phyloP scores from a whole-genome alignment of 2,329 filamentous ascomycete genomes.

The Apiospora pterosperma region DNA sequence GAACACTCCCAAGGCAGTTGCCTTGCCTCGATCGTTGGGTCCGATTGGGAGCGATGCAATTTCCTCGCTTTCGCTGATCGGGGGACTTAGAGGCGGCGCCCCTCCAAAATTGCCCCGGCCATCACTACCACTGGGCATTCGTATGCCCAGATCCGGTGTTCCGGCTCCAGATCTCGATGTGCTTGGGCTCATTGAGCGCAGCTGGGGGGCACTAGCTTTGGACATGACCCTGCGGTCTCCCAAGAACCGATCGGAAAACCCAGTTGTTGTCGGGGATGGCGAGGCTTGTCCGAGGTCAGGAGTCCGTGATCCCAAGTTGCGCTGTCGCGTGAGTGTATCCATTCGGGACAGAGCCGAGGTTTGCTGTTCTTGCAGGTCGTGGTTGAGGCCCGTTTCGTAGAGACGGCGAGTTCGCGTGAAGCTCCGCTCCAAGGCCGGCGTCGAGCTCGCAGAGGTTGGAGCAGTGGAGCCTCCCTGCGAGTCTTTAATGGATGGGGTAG shows the following conservation, averaged over 20 bases:
- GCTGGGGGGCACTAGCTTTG: conserved; percentile 66
- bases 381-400: conserved; percentile 79
- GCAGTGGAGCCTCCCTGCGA: conserved; percentile 37
- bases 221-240: conserved; percentile 43
- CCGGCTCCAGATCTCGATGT: conserved; percentile 33
- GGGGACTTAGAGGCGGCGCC: conserved; percentile 60
- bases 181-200: conserved; percentile 55
- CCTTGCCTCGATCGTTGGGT: conserved; percentile 61
- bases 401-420: conserved; percentile 70
- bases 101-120: conserved; percentile 32
- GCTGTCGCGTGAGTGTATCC: conserved; percentile 70
- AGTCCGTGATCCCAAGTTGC: conserved; percentile 47
- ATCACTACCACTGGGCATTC: conserved; percentile 30
- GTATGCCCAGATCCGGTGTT: conserved; percentile 31
- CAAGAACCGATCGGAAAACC: conserved; percentile 44
- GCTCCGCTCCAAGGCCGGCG: conserved; percentile 55
- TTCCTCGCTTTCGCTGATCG: conserved; percentile 72
- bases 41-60: conserved; percentile 61
- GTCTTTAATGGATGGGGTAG: conserved; percentile 49
- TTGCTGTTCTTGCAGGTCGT: conserved; percentile 79
- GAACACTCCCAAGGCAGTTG: conserved; percentile 30
- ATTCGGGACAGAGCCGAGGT: conserved; percentile 72
- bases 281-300: conserved; percentile 43
- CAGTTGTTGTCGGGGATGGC: conserved; percentile 42
- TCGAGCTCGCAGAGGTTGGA: conserved; percentile 33